Percentiles rank a stretch among this genome's conserved stretches.
phyloP scores from a whole-genome alignment of 163 green algal genomes.

The Scenedesmus sp. region DNA sequence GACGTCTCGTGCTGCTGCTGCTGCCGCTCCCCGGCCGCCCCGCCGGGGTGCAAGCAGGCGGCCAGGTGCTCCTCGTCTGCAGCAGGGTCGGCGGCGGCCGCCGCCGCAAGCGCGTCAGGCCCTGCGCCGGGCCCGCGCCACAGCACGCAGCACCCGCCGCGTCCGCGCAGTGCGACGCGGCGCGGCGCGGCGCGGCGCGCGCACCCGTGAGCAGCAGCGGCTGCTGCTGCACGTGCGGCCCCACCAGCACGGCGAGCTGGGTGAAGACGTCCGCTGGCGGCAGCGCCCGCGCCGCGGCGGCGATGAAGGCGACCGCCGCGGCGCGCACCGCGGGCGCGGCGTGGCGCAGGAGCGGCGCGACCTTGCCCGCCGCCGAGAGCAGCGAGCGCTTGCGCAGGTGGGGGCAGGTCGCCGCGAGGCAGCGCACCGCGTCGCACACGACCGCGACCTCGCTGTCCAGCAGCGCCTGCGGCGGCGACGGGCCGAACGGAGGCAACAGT shows the following conservation, averaged over 20 bases:
- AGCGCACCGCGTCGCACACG: conserved; percentile 72
- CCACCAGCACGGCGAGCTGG: conserved; percentile 61
- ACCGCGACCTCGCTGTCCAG: conserved; percentile 72
- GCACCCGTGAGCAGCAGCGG: conserved; percentile 56
- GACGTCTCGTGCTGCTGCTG: conserved; percentile 14
- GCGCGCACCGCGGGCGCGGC: conserved; percentile 53
- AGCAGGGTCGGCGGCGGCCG: too few relatives aligned
- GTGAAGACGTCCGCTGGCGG: conserved; percentile 69
- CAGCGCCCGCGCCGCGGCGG: conserved; percentile 63
- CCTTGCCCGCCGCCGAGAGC: conserved; percentile 64
- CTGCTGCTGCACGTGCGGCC: conserved; percentile 38
- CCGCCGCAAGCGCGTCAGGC: too few relatives aligned
- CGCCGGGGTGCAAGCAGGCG: conserved; percentile 35
- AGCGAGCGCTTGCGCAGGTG: conserved; percentile 72
- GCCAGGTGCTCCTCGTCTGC: conserved; percentile 48
- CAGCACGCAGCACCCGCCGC: too few relatives aligned
- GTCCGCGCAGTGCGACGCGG: too few relatives aligned
- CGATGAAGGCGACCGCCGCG: conserved; percentile 66
- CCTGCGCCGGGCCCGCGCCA: too few relatives aligned
- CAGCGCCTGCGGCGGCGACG: conserved; percentile 65
- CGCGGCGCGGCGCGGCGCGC: too few relatives aligned
- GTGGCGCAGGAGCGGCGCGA: conserved; percentile 60
- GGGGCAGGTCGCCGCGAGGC: conserved; percentile 63
- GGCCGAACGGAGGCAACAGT: too few relatives aligned
- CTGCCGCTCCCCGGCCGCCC: background rate